Conservation (phyloP, 257 asterid species). For the Fraxinus cuspidata region DNA sequence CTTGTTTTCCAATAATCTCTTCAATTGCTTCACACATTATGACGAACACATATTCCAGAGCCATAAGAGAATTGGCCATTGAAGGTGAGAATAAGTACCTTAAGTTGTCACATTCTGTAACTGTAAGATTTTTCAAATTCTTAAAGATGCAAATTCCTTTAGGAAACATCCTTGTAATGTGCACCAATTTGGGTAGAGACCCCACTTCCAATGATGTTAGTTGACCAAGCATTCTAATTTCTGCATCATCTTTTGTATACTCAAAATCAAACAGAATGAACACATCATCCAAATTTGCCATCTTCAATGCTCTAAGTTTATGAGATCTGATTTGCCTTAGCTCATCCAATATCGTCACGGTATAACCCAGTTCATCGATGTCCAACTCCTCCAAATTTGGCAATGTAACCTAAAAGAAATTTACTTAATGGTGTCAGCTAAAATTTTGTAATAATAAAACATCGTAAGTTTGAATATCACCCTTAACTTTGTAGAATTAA, state of each 20-base stretch:
- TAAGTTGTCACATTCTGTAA: background rate
- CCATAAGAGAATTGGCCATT: background rate
- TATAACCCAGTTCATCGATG: background rate
- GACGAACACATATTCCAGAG: background rate
- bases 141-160: background rate
- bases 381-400: background rate
- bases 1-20: constrained; percentile 10
- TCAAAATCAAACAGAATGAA: constrained; percentile 9
- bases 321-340: background rate
- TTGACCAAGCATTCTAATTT: background rate
- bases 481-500: no score
- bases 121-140: background rate
- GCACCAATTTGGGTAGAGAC: background rate
- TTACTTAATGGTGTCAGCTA: background rate
- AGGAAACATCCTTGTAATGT: constrained; percentile 3
- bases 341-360: background rate
- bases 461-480: background rate
- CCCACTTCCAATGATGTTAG: background rate
- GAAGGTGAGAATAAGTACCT: constrained; percentile 3
- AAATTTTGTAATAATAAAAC: no score
- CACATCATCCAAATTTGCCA: background rate
- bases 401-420: background rate
- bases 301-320: background rate
- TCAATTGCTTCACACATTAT: background rate
- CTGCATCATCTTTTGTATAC: background rate